A percentile compares a stretch with the other conserved stretches of the same genome.
Conservation (phyloP, 1,284 basidiomycete species). For the Stygiomarasmius scandens region DNA sequence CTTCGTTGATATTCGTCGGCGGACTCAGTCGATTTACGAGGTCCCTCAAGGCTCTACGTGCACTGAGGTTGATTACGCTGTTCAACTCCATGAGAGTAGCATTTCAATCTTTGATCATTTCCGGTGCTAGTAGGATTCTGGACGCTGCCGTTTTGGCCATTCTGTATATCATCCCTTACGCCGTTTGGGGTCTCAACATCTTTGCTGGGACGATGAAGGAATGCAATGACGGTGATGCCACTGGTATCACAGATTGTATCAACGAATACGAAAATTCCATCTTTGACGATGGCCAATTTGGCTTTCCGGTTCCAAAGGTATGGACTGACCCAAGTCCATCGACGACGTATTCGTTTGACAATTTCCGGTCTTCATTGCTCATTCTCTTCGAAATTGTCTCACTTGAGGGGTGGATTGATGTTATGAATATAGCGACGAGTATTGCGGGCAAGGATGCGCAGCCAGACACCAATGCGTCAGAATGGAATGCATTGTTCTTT, state of each 20-base stretch:
- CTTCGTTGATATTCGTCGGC: slow-evolving; percentile 78
- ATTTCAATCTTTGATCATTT: slow-evolving; percentile 90
- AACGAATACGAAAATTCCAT: slow-evolving; percentile 76
- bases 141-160: slow-evolving; percentile 94
- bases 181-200: slow-evolving; percentile 96
- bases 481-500: slow-evolving; percentile 91
- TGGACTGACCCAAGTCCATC: slow-evolving; percentile 89
- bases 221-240: slow-evolving; percentile 77
- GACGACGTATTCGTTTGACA: slow-evolving; percentile 91
- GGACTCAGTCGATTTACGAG: slow-evolving; percentile 84
- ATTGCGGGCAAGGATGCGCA: slow-evolving; percentile 75
- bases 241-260: slow-evolving; percentile 66
- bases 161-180: slow-evolving; percentile 95
- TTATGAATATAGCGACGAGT: slow-evolving; percentile 83
- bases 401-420: slow-evolving; percentile 94
- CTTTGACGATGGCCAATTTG: slow-evolving; percentile 51
- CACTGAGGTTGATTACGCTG: slow-evolving; percentile 88
- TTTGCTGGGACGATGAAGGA: slow-evolving; percentile 85
- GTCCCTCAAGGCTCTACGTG: slow-evolving; percentile 88
- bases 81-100: slow-evolving; percentile 87
- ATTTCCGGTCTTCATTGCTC: slow-evolving; percentile 82
- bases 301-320: slow-evolving; percentile 79
- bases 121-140: slow-evolving; percentile 84
- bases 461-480: slow-evolving; percentile 71
- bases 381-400: slow-evolving; percentile 98